phyloP scores from a whole-genome alignment of 2,329 filamentous ascomycete species.

The Aspergillus floridensis region DNA sequence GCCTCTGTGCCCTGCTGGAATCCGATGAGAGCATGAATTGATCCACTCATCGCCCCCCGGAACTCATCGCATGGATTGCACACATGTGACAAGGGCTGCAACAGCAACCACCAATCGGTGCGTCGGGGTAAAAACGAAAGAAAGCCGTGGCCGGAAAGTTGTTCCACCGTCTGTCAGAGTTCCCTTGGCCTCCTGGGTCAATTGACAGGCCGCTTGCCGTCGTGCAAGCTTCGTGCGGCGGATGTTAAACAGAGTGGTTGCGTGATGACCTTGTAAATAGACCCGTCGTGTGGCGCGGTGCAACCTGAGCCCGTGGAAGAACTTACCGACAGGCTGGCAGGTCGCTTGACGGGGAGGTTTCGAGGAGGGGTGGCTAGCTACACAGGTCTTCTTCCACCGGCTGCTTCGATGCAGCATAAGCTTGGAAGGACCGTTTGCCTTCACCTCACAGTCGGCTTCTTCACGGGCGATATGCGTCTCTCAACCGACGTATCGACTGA shows the following conservation, averaged over 20 bases:
- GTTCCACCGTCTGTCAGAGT: conserved; percentile 18
- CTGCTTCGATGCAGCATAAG: not conserved
- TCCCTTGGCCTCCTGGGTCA: not conserved
- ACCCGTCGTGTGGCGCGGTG: not conserved
- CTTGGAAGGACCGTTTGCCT: no score
- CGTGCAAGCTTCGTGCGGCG: conserved; percentile 1
- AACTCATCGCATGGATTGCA: conserved; percentile 22
- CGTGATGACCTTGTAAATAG: conserved; percentile 6
- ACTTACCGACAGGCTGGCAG: conserved; percentile 17
- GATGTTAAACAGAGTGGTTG: conserved; percentile 10
- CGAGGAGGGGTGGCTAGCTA: conserved; percentile 19
- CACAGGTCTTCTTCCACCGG: not conserved
- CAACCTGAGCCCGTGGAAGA: conserved; percentile 18
- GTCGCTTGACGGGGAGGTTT: conserved; percentile 12
- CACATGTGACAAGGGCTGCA: conserved; percentile 22
- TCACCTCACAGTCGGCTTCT: no score
- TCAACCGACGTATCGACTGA: not conserved
- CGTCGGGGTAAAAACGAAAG: not conserved
- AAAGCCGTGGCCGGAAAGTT: conserved; percentile 13
- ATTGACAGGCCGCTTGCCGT: not conserved
- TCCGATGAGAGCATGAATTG: conserved; percentile 13
- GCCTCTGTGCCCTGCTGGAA: not conserved
- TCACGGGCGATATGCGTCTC: no score
- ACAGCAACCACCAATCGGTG: conserved; percentile 16
- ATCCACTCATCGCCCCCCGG: conserved; percentile 21